A percentile compares a stretch with the other conserved stretches of the same genome.
Conservation (phyloP, 192 early-diverging fungal species). For the Podila minutissima region DNA sequence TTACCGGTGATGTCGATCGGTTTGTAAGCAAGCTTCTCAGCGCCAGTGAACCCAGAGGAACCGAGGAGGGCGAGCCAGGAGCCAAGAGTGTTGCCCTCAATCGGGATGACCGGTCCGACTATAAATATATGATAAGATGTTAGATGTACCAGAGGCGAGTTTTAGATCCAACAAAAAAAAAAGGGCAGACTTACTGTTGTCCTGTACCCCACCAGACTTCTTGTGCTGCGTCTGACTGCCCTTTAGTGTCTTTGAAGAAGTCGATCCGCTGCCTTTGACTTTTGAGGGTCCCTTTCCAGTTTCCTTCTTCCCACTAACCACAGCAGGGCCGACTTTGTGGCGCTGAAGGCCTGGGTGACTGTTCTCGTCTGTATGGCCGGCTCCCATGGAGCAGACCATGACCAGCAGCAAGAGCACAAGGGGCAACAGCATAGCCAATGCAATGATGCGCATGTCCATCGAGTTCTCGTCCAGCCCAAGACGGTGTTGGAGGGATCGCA, state of each 20-base stretch:
- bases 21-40: too few species aligned
- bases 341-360: not conserved
- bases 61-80: too few species aligned
- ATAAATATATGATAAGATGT: not conserved
- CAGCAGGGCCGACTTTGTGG: not conserved
- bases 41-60: too few species aligned
- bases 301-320: not conserved
- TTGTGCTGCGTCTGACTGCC: not conserved
- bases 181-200: not conserved
- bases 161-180: too few species aligned
- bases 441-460: constrained; percentile 10
- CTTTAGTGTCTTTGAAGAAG: too few species aligned
- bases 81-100: too few species aligned
- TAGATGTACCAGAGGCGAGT: not conserved
- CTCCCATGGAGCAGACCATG: not conserved
- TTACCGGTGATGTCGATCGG: too few species aligned
- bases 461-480: not conserved
- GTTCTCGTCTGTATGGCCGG: not conserved
- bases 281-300: too few species aligned
- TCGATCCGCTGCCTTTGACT: too few species aligned
- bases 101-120: too few species aligned
- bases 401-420: not conserved
- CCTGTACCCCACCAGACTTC: not conserved
- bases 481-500: constrained; percentile 6
- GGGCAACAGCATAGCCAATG: not conserved